Conservation (phyloP, 768 basidiomycete genomes). For the Leccinum ochraceum region DNA sequence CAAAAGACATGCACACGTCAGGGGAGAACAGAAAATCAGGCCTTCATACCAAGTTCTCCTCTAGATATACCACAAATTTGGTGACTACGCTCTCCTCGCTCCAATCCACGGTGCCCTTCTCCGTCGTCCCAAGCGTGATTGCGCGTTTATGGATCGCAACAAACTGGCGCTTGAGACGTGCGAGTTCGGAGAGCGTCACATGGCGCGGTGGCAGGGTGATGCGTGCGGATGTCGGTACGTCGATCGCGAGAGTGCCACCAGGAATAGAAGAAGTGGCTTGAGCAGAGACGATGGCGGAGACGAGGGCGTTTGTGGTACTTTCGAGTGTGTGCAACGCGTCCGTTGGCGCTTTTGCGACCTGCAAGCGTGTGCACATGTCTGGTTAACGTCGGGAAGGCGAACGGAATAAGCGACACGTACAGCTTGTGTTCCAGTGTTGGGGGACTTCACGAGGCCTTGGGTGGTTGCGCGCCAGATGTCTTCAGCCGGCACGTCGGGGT, state of each 20-base stretch:
- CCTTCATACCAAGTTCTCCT: conserved; percentile 56
- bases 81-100: conserved; percentile 65
- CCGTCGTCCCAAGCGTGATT: conserved; percentile 78
- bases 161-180: conserved; percentile 89
- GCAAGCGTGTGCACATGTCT: not conserved
- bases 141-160: conserved; percentile 88
- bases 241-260: conserved; percentile 41
- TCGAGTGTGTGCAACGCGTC: conserved; percentile 90
- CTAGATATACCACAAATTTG: conserved; percentile 72
- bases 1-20: not conserved
- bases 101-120: conserved; percentile 78
- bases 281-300: conserved; percentile 69
- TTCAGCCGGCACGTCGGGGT: conserved; percentile 61
- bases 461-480: conserved; percentile 83
- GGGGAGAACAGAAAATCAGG: conserved; percentile 25
- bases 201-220: conserved; percentile 68
- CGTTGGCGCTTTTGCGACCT: conserved; percentile 83
- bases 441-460: conserved; percentile 78
- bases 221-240: conserved; percentile 42
- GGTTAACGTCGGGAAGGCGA: not conserved
- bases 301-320: conserved; percentile 66
- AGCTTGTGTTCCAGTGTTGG: conserved; percentile 78
- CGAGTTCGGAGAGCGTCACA: conserved; percentile 84
- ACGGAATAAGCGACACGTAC: conserved; percentile 42
- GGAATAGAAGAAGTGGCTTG: conserved; percentile 51